Evolutionary conservation across 257 asterid species (phyloP).

Genomic region (Solanum pinnatisectum): DNA sequence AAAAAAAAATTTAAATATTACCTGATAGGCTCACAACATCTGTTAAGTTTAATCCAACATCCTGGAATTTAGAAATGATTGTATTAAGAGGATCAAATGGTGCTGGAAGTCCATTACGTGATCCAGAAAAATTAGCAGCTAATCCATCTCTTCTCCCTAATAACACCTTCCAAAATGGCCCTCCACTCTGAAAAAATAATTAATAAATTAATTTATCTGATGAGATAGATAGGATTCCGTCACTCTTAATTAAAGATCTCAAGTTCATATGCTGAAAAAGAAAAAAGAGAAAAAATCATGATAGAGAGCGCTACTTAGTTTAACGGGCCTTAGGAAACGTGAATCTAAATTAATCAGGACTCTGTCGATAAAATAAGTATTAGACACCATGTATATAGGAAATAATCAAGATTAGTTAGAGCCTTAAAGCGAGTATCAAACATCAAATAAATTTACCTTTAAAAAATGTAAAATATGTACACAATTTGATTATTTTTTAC

Average conservation of each 20-base stretch:
- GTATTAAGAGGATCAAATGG: conserved; percentile 46
- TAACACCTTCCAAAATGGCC: conserved; percentile 60
- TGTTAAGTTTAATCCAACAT: conserved; percentile 44
- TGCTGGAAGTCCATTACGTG: conserved; percentile 47
- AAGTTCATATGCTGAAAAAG: neutral
- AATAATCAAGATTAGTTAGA: neutral
- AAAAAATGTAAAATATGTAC: neutral
- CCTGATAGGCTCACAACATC: conserved; percentile 78
- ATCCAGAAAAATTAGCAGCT: conserved; percentile 52
- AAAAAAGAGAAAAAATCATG: neutral
- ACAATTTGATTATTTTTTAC: neutral
- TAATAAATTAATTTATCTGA: too few relatives aligned
- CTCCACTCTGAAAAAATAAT: conserved; percentile 49
- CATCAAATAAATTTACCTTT: too few relatives aligned
- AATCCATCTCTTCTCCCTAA: conserved; percentile 84
- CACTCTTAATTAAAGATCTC: neutral
- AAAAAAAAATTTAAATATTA: neutral
- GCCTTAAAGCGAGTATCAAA: neutral
- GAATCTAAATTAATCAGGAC: neutral
- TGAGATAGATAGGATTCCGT: neutral
- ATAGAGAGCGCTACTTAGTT: neutral
- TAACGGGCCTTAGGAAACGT: neutral
- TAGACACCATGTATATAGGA: neutral
- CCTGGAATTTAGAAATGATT: conserved; percentile 40
- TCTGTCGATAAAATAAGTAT: neutral